A percentile compares a stretch with the other conserved stretches of the same genome.
Evolutionary conservation across 208 protist species (phyloP).

Genomic region (Leptomonas pyrrhocoris): DNA sequence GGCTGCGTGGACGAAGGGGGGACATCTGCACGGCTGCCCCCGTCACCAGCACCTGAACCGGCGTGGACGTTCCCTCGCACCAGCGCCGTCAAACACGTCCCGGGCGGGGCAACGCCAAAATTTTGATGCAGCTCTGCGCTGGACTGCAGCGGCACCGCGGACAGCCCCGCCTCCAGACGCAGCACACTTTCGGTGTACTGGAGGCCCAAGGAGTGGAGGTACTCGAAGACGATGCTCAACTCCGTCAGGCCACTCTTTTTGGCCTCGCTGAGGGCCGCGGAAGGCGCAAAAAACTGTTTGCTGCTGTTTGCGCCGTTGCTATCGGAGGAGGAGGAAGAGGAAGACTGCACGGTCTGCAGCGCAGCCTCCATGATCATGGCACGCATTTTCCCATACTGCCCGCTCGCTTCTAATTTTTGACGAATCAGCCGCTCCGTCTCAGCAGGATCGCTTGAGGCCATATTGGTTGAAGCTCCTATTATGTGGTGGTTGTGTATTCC

Average conservation of each 20-base stretch:
- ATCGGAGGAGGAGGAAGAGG: slow-evolving; percentile 1
- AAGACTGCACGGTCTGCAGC: slow-evolving; percentile 44
- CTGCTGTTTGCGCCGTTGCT: slow-evolving; percentile 1
- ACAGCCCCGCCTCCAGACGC: slow-evolving; percentile 64
- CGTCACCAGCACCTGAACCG: background rate
- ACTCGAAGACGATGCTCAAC: slow-evolving; percentile 67
- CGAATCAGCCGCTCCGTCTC: slow-evolving; percentile 76
- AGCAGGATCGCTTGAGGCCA: slow-evolving; percentile 20
- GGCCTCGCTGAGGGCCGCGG: slow-evolving; percentile 40
- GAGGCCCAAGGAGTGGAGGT: slow-evolving; percentile 71
- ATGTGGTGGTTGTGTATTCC: background rate
- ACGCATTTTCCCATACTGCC: slow-evolving; percentile 84
- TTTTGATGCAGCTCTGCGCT: slow-evolving; percentile 18
- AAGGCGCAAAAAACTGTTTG: slow-evolving; percentile 43
- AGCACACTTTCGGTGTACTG: slow-evolving; percentile 86
- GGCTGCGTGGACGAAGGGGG: background rate
- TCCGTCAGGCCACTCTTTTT: slow-evolving; percentile 50
- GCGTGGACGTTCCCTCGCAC: background rate
- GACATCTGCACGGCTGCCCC: background rate
- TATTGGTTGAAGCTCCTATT: background rate
- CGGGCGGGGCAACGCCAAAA: slow-evolving; percentile 6
- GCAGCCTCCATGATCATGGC: slow-evolving; percentile 90
- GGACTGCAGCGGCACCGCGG: slow-evolving; percentile 20
- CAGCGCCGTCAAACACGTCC: slow-evolving; percentile 19
- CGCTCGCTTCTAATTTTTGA: slow-evolving; percentile 69